Base-by-base conservation (phyloP, 2,329 filamentous ascomycete genomes). In the Onygena corvina region DNA sequence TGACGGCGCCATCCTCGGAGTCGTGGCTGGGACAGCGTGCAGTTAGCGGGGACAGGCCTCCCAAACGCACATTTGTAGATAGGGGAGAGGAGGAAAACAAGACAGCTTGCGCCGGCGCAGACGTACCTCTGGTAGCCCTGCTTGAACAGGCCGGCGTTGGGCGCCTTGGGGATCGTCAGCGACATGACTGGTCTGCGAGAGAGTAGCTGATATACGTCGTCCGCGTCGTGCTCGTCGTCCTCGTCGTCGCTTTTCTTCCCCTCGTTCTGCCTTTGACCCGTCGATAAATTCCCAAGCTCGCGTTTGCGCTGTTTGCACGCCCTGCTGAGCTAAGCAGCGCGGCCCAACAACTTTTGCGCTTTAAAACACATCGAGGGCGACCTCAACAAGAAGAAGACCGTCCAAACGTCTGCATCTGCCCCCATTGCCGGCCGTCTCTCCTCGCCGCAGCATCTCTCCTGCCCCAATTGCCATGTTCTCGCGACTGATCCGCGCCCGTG, bases 1-100 rank as follows among this genome's bases (percentile, higher is more conserved):
- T 77, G 58, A 98, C 89, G 59, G 92, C 93, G 66, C 92, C 92
- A 85, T 98, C 92, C 81, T 98, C 93, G 53, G 90, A 83, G 67
- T 96, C 90, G 74, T 98, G 94, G 77, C 93, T 96, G 64, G 23
- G 20, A 38, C 14, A n/a, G n/a, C 33, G 20, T 31, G 33, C 42
- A 46, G 30, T 46, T 23, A 46, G 42, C 16, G 30, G 30, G 27
- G 25, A 46, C 30, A 21, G n/a, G n/a, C n/a, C 42, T 30, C 18
- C 25, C 25, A 21, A 23, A 46, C 30, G 42, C 42, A 46, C 42
- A 46, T 46, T 31, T 46, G 25, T n/a, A 46, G 42, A 33, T 14
- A 42, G 49, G 50, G 46, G 25, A 46, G 35, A 48, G 48, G 38
- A 53, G 47, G 54, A 33, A 31, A n/a, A 46, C 27, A 23, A 27